Evolutionary conservation across 2,329 filamentous ascomycete species (phyloP).

Genomic region (Fusarium sp.): DNA sequence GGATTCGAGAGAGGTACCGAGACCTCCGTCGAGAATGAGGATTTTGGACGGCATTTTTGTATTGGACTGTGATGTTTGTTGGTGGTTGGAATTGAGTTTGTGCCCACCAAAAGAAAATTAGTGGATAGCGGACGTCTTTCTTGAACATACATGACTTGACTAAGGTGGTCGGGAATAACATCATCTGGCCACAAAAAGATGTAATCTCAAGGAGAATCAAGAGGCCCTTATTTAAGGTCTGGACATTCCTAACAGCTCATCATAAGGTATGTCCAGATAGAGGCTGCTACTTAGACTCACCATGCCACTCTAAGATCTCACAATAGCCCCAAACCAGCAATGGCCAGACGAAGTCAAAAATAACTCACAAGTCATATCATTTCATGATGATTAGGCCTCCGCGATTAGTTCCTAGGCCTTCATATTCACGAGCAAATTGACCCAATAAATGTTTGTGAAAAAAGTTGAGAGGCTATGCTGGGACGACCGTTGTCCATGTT

Average conservation of each 20-base stretch:
- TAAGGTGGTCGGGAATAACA: constrained; percentile 14
- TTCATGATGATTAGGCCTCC: too few relatives aligned
- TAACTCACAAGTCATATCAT: background rate
- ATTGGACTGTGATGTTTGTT: background rate
- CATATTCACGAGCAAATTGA: background rate
- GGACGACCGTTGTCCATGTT: background rate
- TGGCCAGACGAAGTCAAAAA: background rate
- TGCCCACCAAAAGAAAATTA: constrained; percentile 38
- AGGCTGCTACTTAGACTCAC: background rate
- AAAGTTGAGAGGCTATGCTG: background rate
- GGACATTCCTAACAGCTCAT: background rate
- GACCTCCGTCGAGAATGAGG: constrained; percentile 73
- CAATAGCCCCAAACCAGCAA: background rate
- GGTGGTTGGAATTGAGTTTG: constrained; percentile 11
- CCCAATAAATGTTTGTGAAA: background rate
- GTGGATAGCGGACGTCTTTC: constrained; percentile 33
- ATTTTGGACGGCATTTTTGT: constrained; percentile 51
- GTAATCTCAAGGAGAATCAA: too few relatives aligned
- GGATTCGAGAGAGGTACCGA: constrained; percentile 75
- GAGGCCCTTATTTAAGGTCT: accelerated
- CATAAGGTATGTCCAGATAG: too few relatives aligned
- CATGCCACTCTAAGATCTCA: background rate
- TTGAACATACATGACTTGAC: constrained; percentile 9
- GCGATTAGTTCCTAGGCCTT: background rate
- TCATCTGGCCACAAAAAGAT: constrained; percentile 1